Conservation (phyloP, 768 basidiomycete species). For the Termitomyces sp. region DNA sequence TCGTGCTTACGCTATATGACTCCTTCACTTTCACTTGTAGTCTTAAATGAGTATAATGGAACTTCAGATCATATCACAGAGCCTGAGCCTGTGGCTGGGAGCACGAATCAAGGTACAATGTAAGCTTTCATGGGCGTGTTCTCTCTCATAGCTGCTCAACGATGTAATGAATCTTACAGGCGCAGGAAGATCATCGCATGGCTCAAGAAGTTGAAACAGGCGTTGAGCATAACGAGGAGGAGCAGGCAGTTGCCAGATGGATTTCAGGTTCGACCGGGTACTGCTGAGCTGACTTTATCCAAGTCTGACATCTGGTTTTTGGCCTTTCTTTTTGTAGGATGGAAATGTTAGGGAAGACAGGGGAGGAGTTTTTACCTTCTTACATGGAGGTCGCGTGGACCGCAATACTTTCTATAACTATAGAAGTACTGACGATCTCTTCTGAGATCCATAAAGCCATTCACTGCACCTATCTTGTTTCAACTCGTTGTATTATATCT, state of each 20-base stretch:
- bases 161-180: neutral
- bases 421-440: neutral
- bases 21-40: neutral
- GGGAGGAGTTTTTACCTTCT: neutral
- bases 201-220: neutral
- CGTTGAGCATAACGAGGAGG: neutral
- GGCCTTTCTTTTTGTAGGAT: neutral
- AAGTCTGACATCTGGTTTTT: neutral
- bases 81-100: neutral
- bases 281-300: neutral
- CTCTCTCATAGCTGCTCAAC: neutral
- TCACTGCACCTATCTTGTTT: neutral
- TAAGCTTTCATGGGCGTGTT: neutral
- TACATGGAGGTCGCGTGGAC: neutral
- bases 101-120: neutral
- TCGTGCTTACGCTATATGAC: neutral
- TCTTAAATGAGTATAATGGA: neutral
- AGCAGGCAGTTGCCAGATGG: neutral
- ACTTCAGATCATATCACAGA: neutral
- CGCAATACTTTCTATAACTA: neutral
- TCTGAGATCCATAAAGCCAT: neutral
- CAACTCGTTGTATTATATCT: neutral
- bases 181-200: neutral
- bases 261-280: neutral
- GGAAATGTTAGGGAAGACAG: neutral